These are phyloP conservation scores for Capsicum baccatum DNA, from an alignment of 257 asterid genomes.

Conservation along the genomic window DNA sequence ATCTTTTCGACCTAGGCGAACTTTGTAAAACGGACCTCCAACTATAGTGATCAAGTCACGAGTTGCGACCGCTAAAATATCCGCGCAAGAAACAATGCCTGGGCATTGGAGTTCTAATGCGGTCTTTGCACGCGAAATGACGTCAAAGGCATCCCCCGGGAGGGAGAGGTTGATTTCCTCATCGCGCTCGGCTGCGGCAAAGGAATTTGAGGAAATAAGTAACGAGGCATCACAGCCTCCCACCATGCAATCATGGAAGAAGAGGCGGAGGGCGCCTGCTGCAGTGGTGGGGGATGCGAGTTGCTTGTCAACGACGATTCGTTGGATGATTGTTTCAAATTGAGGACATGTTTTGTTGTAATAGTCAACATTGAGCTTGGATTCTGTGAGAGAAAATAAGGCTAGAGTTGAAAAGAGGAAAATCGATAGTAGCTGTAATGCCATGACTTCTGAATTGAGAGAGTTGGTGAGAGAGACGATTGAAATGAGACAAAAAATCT, in stretches of 20 bases:
- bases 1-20: constrained; percentile 73
- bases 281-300: constrained; percentile 73
- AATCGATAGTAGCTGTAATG: constrained; percentile 37
- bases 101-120: constrained; percentile 82
- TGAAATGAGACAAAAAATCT: background rate
- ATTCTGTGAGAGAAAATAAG: constrained; percentile 35
- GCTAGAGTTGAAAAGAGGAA: constrained; percentile 43
- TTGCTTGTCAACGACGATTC: constrained; percentile 66
- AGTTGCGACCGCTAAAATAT: constrained; percentile 74
- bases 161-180: constrained; percentile 66
- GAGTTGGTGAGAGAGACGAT: background rate
- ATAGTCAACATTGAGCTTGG: constrained; percentile 55
- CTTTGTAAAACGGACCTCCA: constrained; percentile 76
- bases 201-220: constrained; percentile 60
- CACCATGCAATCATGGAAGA: constrained; percentile 90
- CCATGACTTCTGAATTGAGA: constrained; percentile 41
- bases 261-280: constrained; percentile 83
- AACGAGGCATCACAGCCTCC: constrained; percentile 93
- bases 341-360: constrained; percentile 72
- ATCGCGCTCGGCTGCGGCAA: constrained; percentile 68
- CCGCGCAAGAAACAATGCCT: constrained; percentile 77
- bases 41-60: constrained; percentile 71
- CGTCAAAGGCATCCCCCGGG: constrained; percentile 89
- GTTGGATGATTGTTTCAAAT: constrained; percentile 55
- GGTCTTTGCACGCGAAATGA: constrained; percentile 63